Evolutionary conservation across 805 yeast species (phyloP), one percentile per base, ranked within the genome.

Genomic region (Diddensiella caesifluorescens): DNA sequence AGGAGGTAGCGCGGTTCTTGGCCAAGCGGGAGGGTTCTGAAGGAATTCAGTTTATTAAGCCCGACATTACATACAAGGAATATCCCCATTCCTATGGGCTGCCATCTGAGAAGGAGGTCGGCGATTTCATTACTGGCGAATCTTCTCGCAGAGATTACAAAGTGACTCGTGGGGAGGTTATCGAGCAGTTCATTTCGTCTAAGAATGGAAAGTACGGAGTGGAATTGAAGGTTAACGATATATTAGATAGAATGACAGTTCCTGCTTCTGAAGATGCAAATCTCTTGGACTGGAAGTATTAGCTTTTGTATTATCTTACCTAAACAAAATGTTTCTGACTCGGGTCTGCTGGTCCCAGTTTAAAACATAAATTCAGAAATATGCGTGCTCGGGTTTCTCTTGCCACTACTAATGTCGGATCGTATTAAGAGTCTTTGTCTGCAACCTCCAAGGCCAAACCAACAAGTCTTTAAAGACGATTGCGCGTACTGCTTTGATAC

Each of bases 401-500:
- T n/a, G n/a, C n/a, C n/a, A n/a, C n/a, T n/a, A n/a, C n/a, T n/a
- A n/a, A n/a, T n/a, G n/a, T n/a, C 32, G 32, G 32, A 7, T n/a
- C 32, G 32, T 7, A 13, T 29, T 29, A 6, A 13, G 7, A 29
- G 32, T 29, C 38, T 44, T 15, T 30, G 32, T 19, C 28, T 53
- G 29, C 35, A 38, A 30, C 55, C 56, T 9, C 55, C 56, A 3
- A 18, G 28, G 10, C 5, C 39, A 4, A 22, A 33, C 16, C 46
- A 49, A 19, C 66, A 70, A 2, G 76, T 89, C 13, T 80, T 77
- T 55, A 89, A 86, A 57, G 97, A 90, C 64, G 96, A 88, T 51
- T 89, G 97, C 58, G 83, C 83, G 66, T 90, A 75, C 63, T 82
- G 89, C 40, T 90, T 83, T 56, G 90, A 80, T 47, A 77, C 85